Percentiles rank a stretch among this genome's conserved stretches.
Conservation (phyloP, 2,329 filamentous ascomycete genomes). For the Purpureocillium takamizusanense region DNA sequence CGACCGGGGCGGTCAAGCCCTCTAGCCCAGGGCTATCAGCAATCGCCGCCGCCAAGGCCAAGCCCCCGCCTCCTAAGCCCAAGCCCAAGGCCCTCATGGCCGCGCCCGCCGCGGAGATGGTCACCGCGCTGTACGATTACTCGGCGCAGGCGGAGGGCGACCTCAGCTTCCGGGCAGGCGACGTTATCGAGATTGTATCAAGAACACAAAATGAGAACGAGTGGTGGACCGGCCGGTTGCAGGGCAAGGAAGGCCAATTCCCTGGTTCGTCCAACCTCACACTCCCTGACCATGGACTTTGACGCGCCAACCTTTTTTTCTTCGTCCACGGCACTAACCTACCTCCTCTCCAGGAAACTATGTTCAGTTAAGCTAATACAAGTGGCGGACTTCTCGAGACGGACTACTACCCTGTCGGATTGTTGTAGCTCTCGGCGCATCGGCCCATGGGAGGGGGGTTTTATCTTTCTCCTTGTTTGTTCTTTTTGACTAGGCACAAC, state of each 20-base stretch:
- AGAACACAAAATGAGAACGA: conserved; percentile 89
- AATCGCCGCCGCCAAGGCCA: conserved; percentile 48
- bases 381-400: neutral
- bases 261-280: conserved; percentile 54
- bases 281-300: too few relatives aligned
- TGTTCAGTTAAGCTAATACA: conserved; percentile 27
- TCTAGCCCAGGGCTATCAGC: conserved; percentile 27
- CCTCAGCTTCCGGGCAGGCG: conserved; percentile 79
- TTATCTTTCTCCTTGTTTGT: too few relatives aligned
- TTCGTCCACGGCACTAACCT: too few relatives aligned
- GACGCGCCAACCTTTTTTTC: conserved; percentile 1
- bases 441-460: neutral
- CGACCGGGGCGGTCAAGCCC: conserved; percentile 33
- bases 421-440: neutral
- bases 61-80: conserved; percentile 65
- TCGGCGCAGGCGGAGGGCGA: conserved; percentile 93
- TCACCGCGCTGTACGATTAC: conserved; percentile 91
- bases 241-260: conserved; percentile 81
- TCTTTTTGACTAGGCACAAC: too few relatives aligned
- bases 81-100: conserved; percentile 69
- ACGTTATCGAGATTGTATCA: conserved; percentile 79
- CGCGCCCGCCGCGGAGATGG: conserved; percentile 60
- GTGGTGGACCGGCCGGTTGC: conserved; percentile 85
- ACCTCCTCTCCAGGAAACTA: conserved; percentile 34
- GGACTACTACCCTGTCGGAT: neutral